Evolutionary conservation across 768 basidiomycete species (phyloP).

Genomic region (Collybiopsis confluens): DNA sequence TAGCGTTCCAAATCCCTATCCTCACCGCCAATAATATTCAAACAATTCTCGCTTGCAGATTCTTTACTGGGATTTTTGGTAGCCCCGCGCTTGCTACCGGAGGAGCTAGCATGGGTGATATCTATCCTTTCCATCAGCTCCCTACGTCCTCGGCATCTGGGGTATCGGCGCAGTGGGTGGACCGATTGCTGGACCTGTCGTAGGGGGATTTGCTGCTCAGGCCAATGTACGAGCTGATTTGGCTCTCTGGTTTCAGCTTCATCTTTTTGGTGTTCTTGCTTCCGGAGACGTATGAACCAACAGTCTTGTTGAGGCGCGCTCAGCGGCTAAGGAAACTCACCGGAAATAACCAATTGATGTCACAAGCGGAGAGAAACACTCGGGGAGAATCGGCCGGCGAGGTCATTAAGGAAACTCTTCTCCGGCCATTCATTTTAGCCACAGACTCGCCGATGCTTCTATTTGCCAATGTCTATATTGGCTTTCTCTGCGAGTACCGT

Average conservation of each 20-base stretch:
- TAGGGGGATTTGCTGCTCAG: constrained; percentile 29
- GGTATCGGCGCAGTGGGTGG: constrained; percentile 17
- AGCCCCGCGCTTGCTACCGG: constrained; percentile 27
- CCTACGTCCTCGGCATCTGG: constrained; percentile 24
- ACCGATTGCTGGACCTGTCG: constrained; percentile 26
- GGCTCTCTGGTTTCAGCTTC: constrained; percentile 24
- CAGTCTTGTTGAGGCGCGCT: constrained; percentile 26
- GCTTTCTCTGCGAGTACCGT: constrained; percentile 20
- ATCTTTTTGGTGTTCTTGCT: constrained; percentile 23
- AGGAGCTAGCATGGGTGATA: constrained; percentile 21
- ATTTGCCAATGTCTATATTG: constrained; percentile 25
- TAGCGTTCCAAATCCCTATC: constrained; percentile 29
- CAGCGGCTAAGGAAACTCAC: constrained; percentile 25
- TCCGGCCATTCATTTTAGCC: constrained; percentile 25
- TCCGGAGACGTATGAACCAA: constrained; percentile 25
- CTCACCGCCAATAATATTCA: constrained; percentile 25
- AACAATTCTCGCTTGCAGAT: constrained; percentile 27
- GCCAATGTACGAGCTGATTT: constrained; percentile 26
- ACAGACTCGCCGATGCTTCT: constrained; percentile 26
- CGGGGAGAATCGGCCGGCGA: background rate
- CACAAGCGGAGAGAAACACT: constrained; percentile 10
- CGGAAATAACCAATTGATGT: constrained; percentile 21
- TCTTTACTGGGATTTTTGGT: constrained; percentile 28
- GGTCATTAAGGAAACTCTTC: constrained; percentile 19
- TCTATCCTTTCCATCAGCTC: constrained; percentile 18